Base-by-base conservation (phyloP, 1,284 basidiomycete genomes). In the Entoloma clypeatum region DNA sequence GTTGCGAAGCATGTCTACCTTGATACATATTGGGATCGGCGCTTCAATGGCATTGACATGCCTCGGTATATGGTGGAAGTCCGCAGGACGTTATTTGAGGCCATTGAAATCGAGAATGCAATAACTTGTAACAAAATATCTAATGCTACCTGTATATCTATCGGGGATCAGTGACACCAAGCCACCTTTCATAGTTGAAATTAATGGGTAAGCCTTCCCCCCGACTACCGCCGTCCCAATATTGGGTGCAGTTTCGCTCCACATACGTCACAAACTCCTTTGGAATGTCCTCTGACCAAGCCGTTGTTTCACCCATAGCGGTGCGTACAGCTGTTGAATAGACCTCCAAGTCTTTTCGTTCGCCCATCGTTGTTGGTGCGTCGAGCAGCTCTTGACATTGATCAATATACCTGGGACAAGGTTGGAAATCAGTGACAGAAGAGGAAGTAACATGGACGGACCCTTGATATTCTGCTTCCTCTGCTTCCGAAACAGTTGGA, bases 401-500 rank as follows among this genome's bases (percentile, higher is more conserved):
- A 50, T 84, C 79, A 51, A 87, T 81, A 53, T 86, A 86, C 27
- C 82, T 85, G 41, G 6, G 23, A 7, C 19, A 16, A 21, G 16
- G 17, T 39, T 18, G 21, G 29, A 19, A 14, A 13, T 7, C 6
- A 24, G n/a, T 32, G 27, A 39, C 28, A 18, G 23, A 7, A 26
- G 13, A 33, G 36, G 39, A 7, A 36, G n/a, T n/a, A n/a, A n/a
- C n/a, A n/a, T n/a, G 36, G 25, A 64, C 71, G 25, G 47, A 86
- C 81, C 83, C 83, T 51, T 85, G 79, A 62, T 96, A 96, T 57
- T 95, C 91, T 2, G 70, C 64, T 44, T 79, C 70, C 57, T 91
- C 86, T 26, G 74, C 69, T 18, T 75, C 71, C 2, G 77, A 74
- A 7, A 86, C 80, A 3, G 67, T 66, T 1, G 91, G 90, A 41